Conservation (phyloP, 495 filamentous ascomycete genomes). For the Zalerion maritima region DNA sequence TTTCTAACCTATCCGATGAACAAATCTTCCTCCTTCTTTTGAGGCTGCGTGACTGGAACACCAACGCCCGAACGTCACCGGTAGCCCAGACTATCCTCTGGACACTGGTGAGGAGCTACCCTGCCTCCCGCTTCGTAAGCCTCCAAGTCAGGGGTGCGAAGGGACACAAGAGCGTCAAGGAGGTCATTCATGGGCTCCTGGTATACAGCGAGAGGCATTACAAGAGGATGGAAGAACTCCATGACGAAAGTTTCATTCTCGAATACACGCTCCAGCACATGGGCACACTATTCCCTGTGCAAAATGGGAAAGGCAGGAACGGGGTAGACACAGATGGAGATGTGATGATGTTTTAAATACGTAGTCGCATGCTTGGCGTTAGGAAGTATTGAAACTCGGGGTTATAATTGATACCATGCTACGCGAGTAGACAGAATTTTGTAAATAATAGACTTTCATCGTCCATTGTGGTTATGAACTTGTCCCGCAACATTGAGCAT, state of each 20-base stretch:
- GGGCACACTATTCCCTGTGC: constrained; percentile 50
- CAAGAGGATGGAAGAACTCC: constrained; percentile 66
- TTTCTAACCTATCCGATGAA: constrained; percentile 61
- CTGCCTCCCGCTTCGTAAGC: constrained; percentile 48
- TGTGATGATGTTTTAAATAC: constrained; percentile 25
- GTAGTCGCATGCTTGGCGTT: too few species aligned
- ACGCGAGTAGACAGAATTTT: too few species aligned
- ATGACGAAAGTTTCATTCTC: constrained; percentile 89
- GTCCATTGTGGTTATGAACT: too few species aligned
- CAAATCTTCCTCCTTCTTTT: constrained; percentile 70
- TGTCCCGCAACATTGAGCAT: too few species aligned
- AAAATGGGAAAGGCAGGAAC: constrained; percentile 16
- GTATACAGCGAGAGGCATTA: constrained; percentile 90
- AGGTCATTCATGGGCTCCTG: constrained; percentile 67
- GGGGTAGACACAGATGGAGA: constrained; percentile 20
- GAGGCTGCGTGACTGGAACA: constrained; percentile 87
- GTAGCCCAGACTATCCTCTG: constrained; percentile 79
- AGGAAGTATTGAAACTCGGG: too few species aligned
- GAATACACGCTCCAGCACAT: constrained; percentile 89
- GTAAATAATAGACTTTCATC: too few species aligned
- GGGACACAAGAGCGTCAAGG: constrained; percentile 54
- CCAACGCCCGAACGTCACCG: constrained; percentile 72
- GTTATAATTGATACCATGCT: too few species aligned
- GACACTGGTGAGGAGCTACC: constrained; percentile 63
- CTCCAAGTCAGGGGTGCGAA: constrained; percentile 46